Conservation (phyloP, 176 grass and related monocot species). For the Rhynchospora pubera region DNA sequence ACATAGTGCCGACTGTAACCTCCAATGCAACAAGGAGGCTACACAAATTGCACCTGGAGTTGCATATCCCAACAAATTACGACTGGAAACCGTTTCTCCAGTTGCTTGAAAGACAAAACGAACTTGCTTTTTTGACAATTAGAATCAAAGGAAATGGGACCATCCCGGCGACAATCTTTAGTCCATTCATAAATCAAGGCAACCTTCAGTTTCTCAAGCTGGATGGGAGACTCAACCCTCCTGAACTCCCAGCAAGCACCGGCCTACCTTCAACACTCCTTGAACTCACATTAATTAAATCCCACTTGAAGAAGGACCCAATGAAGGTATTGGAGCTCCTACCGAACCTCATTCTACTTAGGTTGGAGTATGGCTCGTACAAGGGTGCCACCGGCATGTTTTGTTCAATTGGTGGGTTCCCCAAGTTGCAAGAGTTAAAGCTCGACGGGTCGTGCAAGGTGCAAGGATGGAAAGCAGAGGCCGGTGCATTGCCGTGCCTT, state of each 20-base stretch:
- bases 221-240: constrained; percentile 1
- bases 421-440: constrained; percentile 20
- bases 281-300: constrained; percentile 14
- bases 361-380: constrained; percentile 12
- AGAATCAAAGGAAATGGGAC: background rate
- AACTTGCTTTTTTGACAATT: constrained; percentile 7
- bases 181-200: background rate
- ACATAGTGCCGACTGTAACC: constrained; percentile 3
- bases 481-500: background rate
- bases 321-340: constrained; percentile 4
- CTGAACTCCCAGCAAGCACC: background rate
- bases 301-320: constrained; percentile 13
- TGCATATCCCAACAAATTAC: constrained; percentile 13
- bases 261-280: background rate
- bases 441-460: constrained; percentile 14
- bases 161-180: constrained; percentile 5
- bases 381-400: background rate
- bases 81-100: constrained; percentile 11
- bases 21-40: background rate
- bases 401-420: constrained; percentile 4
- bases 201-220: constrained; percentile 6
- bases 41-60: constrained; percentile 13
- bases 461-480: constrained; percentile 10
- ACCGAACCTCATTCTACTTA: background rate
- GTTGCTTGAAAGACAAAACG: constrained; percentile 10